Evolutionary conservation across 805 yeast genomes (phyloP), one percentile per base, ranked within the genome.

Genomic region (Kockiozyma suomiensis): DNA sequence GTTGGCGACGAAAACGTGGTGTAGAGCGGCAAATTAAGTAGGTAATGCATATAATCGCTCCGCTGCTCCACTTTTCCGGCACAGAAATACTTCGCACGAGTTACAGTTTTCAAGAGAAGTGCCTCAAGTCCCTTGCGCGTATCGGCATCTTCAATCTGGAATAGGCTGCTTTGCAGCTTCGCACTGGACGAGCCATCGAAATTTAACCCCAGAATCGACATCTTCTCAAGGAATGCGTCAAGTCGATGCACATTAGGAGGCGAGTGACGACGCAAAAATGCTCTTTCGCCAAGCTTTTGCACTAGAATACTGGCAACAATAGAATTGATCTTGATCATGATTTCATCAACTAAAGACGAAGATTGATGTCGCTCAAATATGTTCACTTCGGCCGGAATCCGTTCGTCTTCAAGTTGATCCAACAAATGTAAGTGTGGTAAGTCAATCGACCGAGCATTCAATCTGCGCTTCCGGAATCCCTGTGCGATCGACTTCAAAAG

Each of bases 1-100:
- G 90, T 78, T 15, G 99, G 98, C 1, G 96, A 83, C n/a, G 89
- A 87, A 77, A 92, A 92, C 74, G 93, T 97, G 0, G 98, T 90
- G 73, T 90, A 94, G 46, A 90, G 77, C 30, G 97, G 96, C 58
- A 88, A 73, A 65, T 90, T 90, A 71, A 87, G 83, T 70, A 88
- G 82, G 74, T 88, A 94, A 70, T 93, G 96, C 10, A 86, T 86
- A 70, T 81, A 83, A 61, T 81, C 84, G 65, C 87, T 93, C 2
- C 89, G 84, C 53, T 49, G 53, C 66, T 90, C 96, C 53, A 85
- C 86, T 70, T 85, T 86, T 32, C 96, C 97, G 8, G 97, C 96
- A 70, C 91, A 83, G 62, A 85, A 87, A 72, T 94, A 94, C 70
- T 87, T 89, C 38, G 96, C 96, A 69, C 96, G 81, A 10, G 86